Evolutionary conservation across 306 rosid species (phyloP).

Genomic region (Malus sieversii): DNA sequence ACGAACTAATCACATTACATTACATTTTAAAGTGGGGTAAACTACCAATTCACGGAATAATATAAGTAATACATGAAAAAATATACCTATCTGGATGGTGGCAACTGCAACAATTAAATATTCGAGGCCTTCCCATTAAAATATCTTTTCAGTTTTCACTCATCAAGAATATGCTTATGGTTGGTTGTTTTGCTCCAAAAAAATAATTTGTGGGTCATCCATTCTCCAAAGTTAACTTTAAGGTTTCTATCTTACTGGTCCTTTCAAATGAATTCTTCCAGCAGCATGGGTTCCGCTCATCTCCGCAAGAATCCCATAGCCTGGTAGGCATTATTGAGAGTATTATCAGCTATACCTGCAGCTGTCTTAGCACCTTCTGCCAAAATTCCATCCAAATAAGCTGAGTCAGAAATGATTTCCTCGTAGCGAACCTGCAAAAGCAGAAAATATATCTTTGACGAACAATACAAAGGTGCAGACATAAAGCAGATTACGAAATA

Average conservation of each 20-base stretch:
- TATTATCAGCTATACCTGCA: slow-evolving; percentile 63
- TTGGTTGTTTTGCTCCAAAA: slow-evolving; percentile 25
- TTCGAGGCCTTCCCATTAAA: slow-evolving; percentile 21
- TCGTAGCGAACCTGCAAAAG: slow-evolving; percentile 68
- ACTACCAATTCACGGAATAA: not conserved
- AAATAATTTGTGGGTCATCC: slow-evolving; percentile 19
- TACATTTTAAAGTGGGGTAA: not conserved
- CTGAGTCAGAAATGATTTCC: slow-evolving; percentile 73
- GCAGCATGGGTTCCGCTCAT: slow-evolving; percentile 31
- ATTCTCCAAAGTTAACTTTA: slow-evolving; percentile 35
- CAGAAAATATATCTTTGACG: not conserved
- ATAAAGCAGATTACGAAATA: not conserved
- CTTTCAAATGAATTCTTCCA: slow-evolving; percentile 16
- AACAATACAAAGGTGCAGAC: not conserved
- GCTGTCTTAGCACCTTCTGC: slow-evolving; percentile 79
- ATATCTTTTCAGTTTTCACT: slow-evolving; percentile 26
- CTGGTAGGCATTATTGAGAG: slow-evolving; percentile 70
- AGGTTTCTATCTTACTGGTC: slow-evolving; percentile 31
- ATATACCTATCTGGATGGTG: slow-evolving; percentile 10
- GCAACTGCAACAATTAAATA: slow-evolving; percentile 14
- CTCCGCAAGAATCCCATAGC: slow-evolving; percentile 87
- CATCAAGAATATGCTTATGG: slow-evolving; percentile 27
- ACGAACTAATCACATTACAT: not conserved
- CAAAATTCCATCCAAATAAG: slow-evolving; percentile 74
- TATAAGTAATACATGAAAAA: too few species aligned